phyloP scores from a whole-genome alignment of 1,284 basidiomycete genomes.

The Leccinum variabile region DNA sequence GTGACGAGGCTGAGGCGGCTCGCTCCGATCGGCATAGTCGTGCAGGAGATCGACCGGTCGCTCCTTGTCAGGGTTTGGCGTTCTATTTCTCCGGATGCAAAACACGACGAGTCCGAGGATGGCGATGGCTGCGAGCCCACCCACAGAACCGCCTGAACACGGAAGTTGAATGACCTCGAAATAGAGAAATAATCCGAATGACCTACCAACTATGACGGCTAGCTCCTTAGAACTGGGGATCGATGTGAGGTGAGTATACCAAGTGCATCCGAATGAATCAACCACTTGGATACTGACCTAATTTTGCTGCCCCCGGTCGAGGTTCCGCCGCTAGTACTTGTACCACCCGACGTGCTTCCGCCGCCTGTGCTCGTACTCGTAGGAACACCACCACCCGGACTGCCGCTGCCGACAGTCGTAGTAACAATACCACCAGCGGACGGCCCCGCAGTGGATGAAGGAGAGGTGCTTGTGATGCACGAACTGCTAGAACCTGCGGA shows the following conservation, averaged over 20 bases:
- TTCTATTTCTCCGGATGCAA: slow-evolving; percentile 50
- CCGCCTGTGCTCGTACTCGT: background rate
- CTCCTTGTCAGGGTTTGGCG: slow-evolving; percentile 44
- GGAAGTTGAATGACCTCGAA: slow-evolving; percentile 11
- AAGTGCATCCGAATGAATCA: background rate
- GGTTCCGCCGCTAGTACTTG: slow-evolving; percentile 23
- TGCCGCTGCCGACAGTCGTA: no score
- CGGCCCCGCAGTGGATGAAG: slow-evolving; percentile 70
- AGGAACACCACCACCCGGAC: background rate
- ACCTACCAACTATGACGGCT: slow-evolving; percentile 61
- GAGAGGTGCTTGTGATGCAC: slow-evolving; percentile 60
- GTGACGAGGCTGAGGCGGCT: slow-evolving; percentile 26
- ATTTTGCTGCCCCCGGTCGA: slow-evolving; percentile 10
- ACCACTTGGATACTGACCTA: slow-evolving; percentile 27
- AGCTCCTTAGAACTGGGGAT: slow-evolving; percentile 41
- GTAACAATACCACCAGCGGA: slow-evolving; percentile 62
- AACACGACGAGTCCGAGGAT: slow-evolving; percentile 46
- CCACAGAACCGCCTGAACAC: slow-evolving; percentile 58
- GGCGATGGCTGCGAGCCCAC: slow-evolving; percentile 52
- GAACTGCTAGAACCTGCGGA: slow-evolving; percentile 50
- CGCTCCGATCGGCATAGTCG: slow-evolving; percentile 51
- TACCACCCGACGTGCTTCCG: background rate
- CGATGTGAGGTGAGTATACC: background rate
- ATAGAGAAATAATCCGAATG: background rate
- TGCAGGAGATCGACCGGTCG: slow-evolving; percentile 66